A percentile compares a stretch with the other conserved stretches of the same genome.
These are phyloP conservation scores for Zoysia matrella DNA, from an alignment of 202 grass and related monocot genomes.

Conservation along the genomic window DNA sequence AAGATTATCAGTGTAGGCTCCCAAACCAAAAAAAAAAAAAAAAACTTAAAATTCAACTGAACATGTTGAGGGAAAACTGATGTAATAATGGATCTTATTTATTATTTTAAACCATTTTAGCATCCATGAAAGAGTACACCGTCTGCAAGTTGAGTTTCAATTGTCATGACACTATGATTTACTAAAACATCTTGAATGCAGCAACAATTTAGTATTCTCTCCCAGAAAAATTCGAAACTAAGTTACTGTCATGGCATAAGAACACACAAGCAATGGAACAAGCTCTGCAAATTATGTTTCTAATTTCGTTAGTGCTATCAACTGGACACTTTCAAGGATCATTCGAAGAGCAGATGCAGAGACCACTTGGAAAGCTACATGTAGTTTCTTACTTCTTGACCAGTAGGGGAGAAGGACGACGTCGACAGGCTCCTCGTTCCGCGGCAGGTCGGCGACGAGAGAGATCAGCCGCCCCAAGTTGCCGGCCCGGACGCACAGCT, in stretches of 20 bases:
- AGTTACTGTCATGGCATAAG: not conserved
- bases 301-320: not conserved
- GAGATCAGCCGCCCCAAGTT: not conserved
- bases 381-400: not conserved
- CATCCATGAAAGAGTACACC: not conserved
- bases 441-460: constrained; percentile 25
- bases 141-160: not conserved
- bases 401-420: not conserved
- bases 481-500: not conserved
- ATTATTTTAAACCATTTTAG: too few relatives aligned
- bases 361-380: not conserved
- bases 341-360: not conserved
- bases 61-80: not conserved
- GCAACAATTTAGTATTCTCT: not conserved
- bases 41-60: not conserved
- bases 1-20: too few relatives aligned
- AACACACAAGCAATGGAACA: not conserved
- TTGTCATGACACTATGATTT: not conserved
- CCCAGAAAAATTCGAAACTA: not conserved
- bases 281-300: not conserved
- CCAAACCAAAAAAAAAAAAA: too few relatives aligned
- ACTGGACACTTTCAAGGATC: not conserved
- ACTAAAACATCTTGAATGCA: not conserved
- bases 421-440: not conserved
- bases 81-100: too few relatives aligned